A percentile compares a stretch with the other conserved stretches of the same genome.
These are phyloP conservation scores for Sporothrix globosa DNA, from an alignment of 2,329 filamentous ascomycete species.

Conservation along the genomic window DNA sequence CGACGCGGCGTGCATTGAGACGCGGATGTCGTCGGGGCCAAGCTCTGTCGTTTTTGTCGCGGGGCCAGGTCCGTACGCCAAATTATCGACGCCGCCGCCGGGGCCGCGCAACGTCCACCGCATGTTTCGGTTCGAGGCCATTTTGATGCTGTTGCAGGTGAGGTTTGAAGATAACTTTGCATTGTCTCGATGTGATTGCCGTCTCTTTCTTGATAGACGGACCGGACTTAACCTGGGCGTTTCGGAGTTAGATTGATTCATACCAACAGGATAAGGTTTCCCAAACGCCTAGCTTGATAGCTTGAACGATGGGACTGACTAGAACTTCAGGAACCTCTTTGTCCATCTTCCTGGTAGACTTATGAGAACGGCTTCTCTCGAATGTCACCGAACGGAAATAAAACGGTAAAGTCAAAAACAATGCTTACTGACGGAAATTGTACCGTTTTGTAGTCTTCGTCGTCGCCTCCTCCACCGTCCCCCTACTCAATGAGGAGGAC, in stretches of 20 bases:
- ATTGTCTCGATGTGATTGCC: background rate
- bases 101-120: background rate
- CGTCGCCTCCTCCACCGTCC: no score
- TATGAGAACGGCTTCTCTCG: no score
- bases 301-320: background rate
- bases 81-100: background rate
- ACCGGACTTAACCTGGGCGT: background rate
- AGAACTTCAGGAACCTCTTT: background rate
- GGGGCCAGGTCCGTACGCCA: background rate
- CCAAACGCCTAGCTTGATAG: background rate
- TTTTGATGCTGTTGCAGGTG: background rate
- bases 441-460: background rate
- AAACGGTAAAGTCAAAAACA: background rate
- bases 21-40: slow-evolving; percentile 64
- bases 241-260: background rate
- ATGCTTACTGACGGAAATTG: background rate
- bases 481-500: slow-evolving; percentile 16
- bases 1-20: slow-evolving; percentile 62
- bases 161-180: background rate
- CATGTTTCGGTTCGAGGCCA: background rate
- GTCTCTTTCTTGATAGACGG: background rate
- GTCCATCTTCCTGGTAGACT: background rate
- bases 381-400: background rate
- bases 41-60: background rate
- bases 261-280: background rate